Evolutionary conservation across 129 eudicot genomes (phyloP), one percentile per base, ranked within the genome.

Genomic region (Helianthus annuus): DNA sequence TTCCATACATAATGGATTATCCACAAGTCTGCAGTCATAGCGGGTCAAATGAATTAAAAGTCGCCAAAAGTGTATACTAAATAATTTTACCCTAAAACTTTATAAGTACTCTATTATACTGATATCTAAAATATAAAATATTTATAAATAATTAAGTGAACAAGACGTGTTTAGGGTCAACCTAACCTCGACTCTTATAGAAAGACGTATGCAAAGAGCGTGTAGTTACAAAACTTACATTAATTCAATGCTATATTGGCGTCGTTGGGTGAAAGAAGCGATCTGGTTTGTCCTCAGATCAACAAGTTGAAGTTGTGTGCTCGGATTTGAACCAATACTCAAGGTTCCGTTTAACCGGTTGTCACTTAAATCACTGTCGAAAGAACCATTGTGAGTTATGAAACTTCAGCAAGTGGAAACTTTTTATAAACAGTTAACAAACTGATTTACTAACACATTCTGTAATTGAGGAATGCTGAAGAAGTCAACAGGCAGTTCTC

Each of bases 401-500:
- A 88, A 61, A 53, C 77, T 84, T 85, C 81, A 82, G 81, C 44
- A 15, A 63, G 2, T 16, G 45, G 10, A 56, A 22, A 10, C 4
- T 39, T 27, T 3, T 29, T 29, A 10, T 59, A 59, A 59, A 3
- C 5, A 54, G 4, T 4, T 3, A 16, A 44, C 7, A 38, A 32
- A 34, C 13, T 13, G 12, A n/a, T 39, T 6, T 55, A 67, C 91
- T 78, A 39, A 90, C 96, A 87, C 87, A 52, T 82, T 88, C 61
- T 87, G 85, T 54, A 90, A 65, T 63, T 76, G 83, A 29, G 96
- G 87, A 65, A 85, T 77, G 60, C 75, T 74, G 73, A 87, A 90
- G 56, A 87, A 59, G 12, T 56, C 70, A 17, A 69, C 55, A 38
- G 89, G 94, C 66, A 90, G 69, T 51, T 86, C 73, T 68, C 96